Percentiles rank a stretch among this genome's conserved stretches.
Conservation (phyloP, 1,284 basidiomycete species). For the Cystobasidiaceae sp. region DNA sequence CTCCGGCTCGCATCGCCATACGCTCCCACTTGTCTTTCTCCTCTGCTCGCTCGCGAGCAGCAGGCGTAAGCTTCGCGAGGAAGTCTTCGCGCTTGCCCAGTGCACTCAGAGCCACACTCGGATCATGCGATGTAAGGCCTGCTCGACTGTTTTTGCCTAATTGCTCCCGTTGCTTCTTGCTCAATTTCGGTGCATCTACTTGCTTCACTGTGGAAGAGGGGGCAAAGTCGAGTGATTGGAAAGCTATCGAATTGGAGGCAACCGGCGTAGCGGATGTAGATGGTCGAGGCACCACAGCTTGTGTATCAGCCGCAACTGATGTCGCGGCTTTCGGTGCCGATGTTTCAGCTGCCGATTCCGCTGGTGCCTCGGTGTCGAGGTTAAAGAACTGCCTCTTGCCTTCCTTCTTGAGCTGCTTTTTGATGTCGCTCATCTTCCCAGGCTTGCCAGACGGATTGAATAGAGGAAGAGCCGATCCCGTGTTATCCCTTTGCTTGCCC, state of each 20-base stretch:
- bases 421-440: slow-evolving; percentile 1
- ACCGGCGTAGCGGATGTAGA: slow-evolving; percentile 41
- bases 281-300: slow-evolving; percentile 16
- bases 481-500: slow-evolving; percentile 6
- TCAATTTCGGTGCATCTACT: slow-evolving; percentile 13
- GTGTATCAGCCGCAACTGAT: not conserved
- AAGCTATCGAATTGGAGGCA: slow-evolving; percentile 57
- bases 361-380: not conserved
- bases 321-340: not conserved
- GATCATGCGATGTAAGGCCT: slow-evolving; percentile 56
- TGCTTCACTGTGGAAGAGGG: slow-evolving; percentile 44
- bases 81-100: slow-evolving; percentile 67
- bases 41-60: slow-evolving; percentile 68
- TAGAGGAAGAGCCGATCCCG: not conserved
- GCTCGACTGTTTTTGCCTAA: slow-evolving; percentile 22
- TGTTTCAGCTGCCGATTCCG: not conserved
- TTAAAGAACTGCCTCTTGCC: slow-evolving; percentile 22
- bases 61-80: slow-evolving; percentile 65
- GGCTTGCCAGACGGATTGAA: not conserved
- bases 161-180: slow-evolving; percentile 8
- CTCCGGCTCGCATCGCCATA: slow-evolving; percentile 73
- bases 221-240: slow-evolving; percentile 57
- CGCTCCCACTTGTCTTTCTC: slow-evolving; percentile 81
- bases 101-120: slow-evolving; percentile 73
- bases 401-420: slow-evolving; percentile 26